These are phyloP conservation scores for Epichloe brachyelytri DNA, from an alignment of 2,329 filamentous ascomycete genomes.

Conservation along the genomic window DNA sequence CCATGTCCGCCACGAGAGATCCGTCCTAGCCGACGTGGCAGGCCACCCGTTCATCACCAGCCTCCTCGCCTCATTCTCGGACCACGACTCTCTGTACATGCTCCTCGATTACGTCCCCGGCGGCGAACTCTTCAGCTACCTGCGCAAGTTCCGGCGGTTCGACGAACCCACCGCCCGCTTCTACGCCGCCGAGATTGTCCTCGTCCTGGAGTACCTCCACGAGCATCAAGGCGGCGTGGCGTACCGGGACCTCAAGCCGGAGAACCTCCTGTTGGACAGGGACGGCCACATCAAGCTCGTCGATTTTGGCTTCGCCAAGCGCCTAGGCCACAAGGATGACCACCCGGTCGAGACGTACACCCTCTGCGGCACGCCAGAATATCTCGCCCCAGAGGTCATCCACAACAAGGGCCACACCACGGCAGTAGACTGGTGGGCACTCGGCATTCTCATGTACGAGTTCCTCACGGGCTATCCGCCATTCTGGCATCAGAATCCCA, in stretches of 20 bases:
- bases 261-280: conserved; percentile 67
- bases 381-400: conserved; percentile 74
- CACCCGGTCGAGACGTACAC: conserved; percentile 61
- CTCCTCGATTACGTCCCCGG: conserved; percentile 74
- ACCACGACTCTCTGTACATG: conserved; percentile 68
- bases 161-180: conserved; percentile 67
- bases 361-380: conserved; percentile 72
- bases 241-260: conserved; percentile 71
- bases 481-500: conserved; percentile 77
- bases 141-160: conserved; percentile 65
- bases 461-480: conserved; percentile 76
- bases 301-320: conserved; percentile 77
- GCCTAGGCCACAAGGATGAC: conserved; percentile 44
- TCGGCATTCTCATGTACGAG: conserved; percentile 74
- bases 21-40: conserved; percentile 62
- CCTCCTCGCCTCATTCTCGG: conserved; percentile 66
- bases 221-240: conserved; percentile 66
- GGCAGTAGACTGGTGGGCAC: conserved; percentile 79
- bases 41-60: conserved; percentile 77
- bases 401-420: conserved; percentile 66
- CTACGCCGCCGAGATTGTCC: conserved; percentile 72
- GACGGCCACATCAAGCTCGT: conserved; percentile 73
- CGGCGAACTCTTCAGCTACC: conserved; percentile 74
- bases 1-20: conserved; percentile 73
- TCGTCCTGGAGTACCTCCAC: conserved; percentile 70